phyloP scores from a whole-genome alignment of 768 basidiomycete species.

The Myochromella boudieri region DNA sequence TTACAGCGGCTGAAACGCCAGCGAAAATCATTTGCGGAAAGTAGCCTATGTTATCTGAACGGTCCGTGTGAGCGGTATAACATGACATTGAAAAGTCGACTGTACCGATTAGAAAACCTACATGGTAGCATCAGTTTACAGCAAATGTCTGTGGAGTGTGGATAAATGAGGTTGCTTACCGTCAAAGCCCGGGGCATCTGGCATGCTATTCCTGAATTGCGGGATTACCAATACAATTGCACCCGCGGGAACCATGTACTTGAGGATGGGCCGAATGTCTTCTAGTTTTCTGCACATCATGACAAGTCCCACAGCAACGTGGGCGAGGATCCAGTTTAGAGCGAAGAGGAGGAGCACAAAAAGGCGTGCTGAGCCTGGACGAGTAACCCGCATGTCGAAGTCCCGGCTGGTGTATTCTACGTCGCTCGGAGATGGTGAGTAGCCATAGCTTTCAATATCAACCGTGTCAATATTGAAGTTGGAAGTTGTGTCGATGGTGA shows the following conservation, averaged over 20 bases:
- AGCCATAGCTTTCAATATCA: constrained; percentile 42
- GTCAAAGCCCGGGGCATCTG: constrained; percentile 55
- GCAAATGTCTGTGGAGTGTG: no score
- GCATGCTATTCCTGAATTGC: constrained; percentile 54
- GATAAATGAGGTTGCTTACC: constrained; percentile 20
- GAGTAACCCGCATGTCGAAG: constrained; percentile 41
- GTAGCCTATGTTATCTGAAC: constrained; percentile 51
- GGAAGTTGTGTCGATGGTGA: constrained; percentile 43
- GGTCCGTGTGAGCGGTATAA: neutral
- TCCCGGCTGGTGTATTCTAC: constrained; percentile 36
- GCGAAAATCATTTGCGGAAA: constrained; percentile 58
- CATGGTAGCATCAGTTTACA: neutral
- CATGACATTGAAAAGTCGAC: neutral
- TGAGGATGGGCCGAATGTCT: constrained; percentile 30
- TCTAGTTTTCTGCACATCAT: constrained; percentile 37
- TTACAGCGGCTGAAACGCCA: constrained; percentile 37
- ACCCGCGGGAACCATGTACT: constrained; percentile 37
- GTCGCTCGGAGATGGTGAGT: constrained; percentile 22
- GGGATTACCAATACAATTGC: constrained; percentile 47
- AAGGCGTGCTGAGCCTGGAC: constrained; percentile 44
- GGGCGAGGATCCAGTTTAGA: constrained; percentile 54
- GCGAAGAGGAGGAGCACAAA: constrained; percentile 47
- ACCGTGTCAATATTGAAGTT: constrained; percentile 43
- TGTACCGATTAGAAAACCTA: constrained; percentile 50
- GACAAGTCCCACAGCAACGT: constrained; percentile 46